These are phyloP conservation scores for Crucihimalaya himalaica DNA, from an alignment of 345 rosid species.

Conservation along the genomic window DNA sequence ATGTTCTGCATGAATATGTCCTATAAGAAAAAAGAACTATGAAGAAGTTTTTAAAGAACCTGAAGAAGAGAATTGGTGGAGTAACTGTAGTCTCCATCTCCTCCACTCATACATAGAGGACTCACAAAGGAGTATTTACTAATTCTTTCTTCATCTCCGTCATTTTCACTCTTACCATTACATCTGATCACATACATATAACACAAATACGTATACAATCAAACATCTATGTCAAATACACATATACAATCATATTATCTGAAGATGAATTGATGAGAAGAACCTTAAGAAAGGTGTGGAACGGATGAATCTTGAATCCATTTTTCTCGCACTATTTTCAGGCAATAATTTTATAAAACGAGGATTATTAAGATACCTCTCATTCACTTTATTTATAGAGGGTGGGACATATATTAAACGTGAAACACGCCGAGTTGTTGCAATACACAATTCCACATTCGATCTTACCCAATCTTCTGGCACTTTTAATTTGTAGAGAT, in stretches of 20 bases:
- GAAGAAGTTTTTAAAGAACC: slow-evolving; percentile 15
- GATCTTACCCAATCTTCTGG: too few species aligned
- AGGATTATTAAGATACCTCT: background rate
- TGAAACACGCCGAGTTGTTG: slow-evolving; percentile 28
- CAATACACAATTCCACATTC: background rate
- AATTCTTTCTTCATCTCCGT: background rate
- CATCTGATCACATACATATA: slow-evolving; percentile 7
- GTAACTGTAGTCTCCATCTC: slow-evolving; percentile 39
- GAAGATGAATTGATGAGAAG: slow-evolving; percentile 5
- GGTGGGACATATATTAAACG: slow-evolving; percentile 33
- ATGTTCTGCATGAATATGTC: background rate
- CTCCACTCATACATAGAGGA: slow-evolving; percentile 26
- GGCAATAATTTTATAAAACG: background rate
- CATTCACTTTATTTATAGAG: slow-evolving; percentile 1
- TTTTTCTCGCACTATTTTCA: slow-evolving; percentile 3
- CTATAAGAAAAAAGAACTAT: background rate
- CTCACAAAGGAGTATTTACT: slow-evolving; percentile 9
- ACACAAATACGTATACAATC: background rate
- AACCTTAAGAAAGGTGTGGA: slow-evolving; percentile 10
- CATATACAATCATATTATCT: background rate
- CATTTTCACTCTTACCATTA: background rate
- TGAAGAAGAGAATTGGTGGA: slow-evolving; percentile 35
- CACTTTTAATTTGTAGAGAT: background rate
- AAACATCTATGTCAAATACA: background rate
- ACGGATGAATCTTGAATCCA: slow-evolving; percentile 24